These are phyloP conservation scores for Trichomonascaceae sp. DNA, from an alignment of 1,139 yeast genomes.

Conservation along the genomic window DNA sequence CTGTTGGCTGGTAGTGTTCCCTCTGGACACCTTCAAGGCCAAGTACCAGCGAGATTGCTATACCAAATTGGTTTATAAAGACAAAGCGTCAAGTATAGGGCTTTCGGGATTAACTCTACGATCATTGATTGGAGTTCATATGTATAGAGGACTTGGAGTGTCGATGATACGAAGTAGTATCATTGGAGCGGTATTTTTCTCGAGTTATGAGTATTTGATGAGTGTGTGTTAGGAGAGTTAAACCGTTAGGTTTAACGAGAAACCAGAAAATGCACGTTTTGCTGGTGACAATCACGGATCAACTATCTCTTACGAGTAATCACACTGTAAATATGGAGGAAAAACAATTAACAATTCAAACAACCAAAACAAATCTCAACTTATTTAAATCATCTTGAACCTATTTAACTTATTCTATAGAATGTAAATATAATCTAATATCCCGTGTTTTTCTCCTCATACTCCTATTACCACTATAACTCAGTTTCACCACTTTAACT, in stretches of 20 bases:
- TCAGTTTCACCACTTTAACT: neutral
- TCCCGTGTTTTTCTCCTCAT: too few relatives aligned
- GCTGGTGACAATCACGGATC: too few relatives aligned
- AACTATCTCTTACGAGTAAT: too few relatives aligned
- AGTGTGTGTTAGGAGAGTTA: slow-evolving; percentile 1
- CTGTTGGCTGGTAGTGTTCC: slow-evolving; percentile 70
- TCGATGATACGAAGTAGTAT: slow-evolving; percentile 64
- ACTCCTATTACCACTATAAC: neutral
- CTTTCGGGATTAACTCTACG: slow-evolving; percentile 15
- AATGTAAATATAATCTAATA: too few relatives aligned
- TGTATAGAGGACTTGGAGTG: slow-evolving; percentile 75
- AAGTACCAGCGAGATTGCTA: slow-evolving; percentile 69
- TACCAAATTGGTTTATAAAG: slow-evolving; percentile 50
- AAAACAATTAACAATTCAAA: neutral
- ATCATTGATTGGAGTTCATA: slow-evolving; percentile 34
- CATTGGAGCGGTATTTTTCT: slow-evolving; percentile 71
- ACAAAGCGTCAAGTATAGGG: slow-evolving; percentile 30
- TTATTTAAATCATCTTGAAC: too few relatives aligned
- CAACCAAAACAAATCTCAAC: too few relatives aligned
- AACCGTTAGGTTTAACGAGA: neutral
- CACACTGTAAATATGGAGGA: neutral
- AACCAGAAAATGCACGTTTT: too few relatives aligned
- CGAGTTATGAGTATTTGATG: slow-evolving; percentile 50
- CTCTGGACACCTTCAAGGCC: slow-evolving; percentile 74
- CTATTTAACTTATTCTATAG: too few relatives aligned